Base-by-base conservation (phyloP, 768 basidiomycete genomes). In the Termitomyces heimii region DNA sequence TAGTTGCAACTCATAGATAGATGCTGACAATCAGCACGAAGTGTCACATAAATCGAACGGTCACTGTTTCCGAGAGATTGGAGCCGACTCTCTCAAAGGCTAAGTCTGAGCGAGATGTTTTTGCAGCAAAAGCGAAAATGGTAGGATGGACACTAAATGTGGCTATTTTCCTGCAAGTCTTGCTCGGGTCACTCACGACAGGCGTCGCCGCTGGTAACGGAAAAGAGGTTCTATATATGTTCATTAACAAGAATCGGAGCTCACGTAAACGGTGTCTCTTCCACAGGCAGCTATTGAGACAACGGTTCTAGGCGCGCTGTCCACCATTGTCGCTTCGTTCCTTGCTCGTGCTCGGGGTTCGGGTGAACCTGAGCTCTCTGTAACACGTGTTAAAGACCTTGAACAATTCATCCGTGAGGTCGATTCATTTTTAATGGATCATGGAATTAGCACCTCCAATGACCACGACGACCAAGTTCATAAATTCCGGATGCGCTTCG, bases 241-340 rank as follows among this genome's bases (percentile, higher is more conserved):
- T 48, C 28, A 28, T 56, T 28, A 45, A 29, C 39, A 18, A 22
- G 31, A 20, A 28, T 43, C n/a, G 31, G n/a, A 4, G 28, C 26
- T 52, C 18, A 39, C 24, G 6, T 24, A 2, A 54, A 8, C 9
- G 14, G 22, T 32, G 22, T 32, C 8, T 32, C n/a, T 31, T 31
- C 18, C 46, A 78, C 49, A 78, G 73, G 71, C 74, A 1, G 71
- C 74, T 12, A 56, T 76, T 5, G 64, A 65, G 53, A 75, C 74
- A 3, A 69, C 74, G 4, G 58, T 77, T 37, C 67, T 77, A 6
- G 77, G 75, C 75, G 88, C 82, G 9, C 56, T 86, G 6, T 70
- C 86, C 4, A 92, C 88, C 0, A 24, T 89, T 20, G 78, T 85
- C 10, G 88, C 88, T 18, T 84, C 87, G 2, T 90, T 85, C 67